Base-by-base conservation (phyloP, 2,329 filamentous ascomycete species). In the Colletotrichum phormii region DNA sequence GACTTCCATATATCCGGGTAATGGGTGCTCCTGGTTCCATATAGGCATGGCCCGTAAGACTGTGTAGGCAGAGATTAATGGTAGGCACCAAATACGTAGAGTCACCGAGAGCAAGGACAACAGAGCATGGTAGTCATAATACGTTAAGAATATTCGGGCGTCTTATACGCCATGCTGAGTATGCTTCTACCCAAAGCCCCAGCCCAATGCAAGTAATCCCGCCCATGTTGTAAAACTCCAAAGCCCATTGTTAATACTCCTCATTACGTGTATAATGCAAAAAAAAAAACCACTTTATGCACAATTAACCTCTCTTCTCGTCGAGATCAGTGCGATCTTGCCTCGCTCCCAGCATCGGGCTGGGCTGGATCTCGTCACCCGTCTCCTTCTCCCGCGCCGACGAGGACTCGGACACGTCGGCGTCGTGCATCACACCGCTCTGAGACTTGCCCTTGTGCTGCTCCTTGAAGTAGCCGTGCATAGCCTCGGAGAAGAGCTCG, bases 401-500 rank as follows among this genome's bases (percentile, higher is more conserved):
- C 24, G 65, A 70, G 5, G 71, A 64, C 24, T 57, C 54, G 1
- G 71, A 73, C 11, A 13, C 60, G 22, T 59, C 46, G 35, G 49
- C 54, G 2, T 53, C 65, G 24, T 54, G 37, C 55, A 73, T 61
- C 15, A 70, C 55, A 8, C 66, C 71, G 2, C 55, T 42, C 2
- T 49, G 46, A 35, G 8, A 60, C 64, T 72, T 78, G 77, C 24
- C 51, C 68, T 67, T 72, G 51, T 67, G 37, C 37, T 65, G 57
- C 33, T 60, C 71, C 78, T 84, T 82, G 80, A 90, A 90, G 80
- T 89, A 90, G 53, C 84, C 81, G 77, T 88, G 86, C 46, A 89
- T 89, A 77, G 88, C 86, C 22, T 84, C 82, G 7, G 86, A 88
- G 74, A 88, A 88, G 37, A 86, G 84, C 64, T 87, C 86, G 72